Conservation (phyloP, 805 yeast genomes). For the Komagataella ulmi region DNA sequence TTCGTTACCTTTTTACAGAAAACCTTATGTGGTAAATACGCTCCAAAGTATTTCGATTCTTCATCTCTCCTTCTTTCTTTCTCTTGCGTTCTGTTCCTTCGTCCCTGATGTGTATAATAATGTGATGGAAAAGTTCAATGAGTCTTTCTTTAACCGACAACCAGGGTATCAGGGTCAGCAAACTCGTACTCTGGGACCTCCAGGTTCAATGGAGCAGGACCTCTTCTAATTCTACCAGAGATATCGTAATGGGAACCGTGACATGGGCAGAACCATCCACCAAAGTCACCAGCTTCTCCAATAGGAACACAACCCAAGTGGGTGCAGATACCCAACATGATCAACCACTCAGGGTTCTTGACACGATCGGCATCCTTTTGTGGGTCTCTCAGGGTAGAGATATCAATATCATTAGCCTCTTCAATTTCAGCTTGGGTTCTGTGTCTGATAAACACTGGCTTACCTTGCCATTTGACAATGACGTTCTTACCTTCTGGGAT, state of each 20-base stretch:
- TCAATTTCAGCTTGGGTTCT: slow-evolving; percentile 87
- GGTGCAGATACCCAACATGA: slow-evolving; percentile 99
- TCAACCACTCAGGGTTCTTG: slow-evolving; percentile 93
- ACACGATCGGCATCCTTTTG: slow-evolving; percentile 89
- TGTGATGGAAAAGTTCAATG: neutral
- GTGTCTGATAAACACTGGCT: slow-evolving; percentile 99
- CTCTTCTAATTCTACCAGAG: slow-evolving; percentile 99
- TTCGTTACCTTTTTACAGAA: neutral
- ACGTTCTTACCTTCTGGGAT: slow-evolving; percentile 98
- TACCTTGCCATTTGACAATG: slow-evolving; percentile 99
- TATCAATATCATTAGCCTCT: slow-evolving; percentile 82
- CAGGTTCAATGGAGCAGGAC: slow-evolving; percentile 98
- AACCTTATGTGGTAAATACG: neutral
- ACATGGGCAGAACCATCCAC: slow-evolving; percentile 99
- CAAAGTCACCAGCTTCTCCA: slow-evolving; percentile 98
- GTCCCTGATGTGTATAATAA: neutral
- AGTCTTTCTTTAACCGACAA: slow-evolving; percentile 59
- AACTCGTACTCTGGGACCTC: slow-evolving; percentile 91
- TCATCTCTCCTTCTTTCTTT: neutral
- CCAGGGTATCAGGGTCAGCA: slow-evolving; percentile 63
- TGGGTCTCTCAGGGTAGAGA: slow-evolving; percentile 81
- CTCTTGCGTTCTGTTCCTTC: neutral
- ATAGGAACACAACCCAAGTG: slow-evolving; percentile 99
- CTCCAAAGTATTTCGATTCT: neutral
- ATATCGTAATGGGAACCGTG: slow-evolving; percentile 99